Percentiles rank a stretch among this genome's conserved stretches.
These are phyloP conservation scores for Cryptosporidium muris DNA, from an alignment of 169 alveolate genomes.

Conservation along the genomic window DNA sequence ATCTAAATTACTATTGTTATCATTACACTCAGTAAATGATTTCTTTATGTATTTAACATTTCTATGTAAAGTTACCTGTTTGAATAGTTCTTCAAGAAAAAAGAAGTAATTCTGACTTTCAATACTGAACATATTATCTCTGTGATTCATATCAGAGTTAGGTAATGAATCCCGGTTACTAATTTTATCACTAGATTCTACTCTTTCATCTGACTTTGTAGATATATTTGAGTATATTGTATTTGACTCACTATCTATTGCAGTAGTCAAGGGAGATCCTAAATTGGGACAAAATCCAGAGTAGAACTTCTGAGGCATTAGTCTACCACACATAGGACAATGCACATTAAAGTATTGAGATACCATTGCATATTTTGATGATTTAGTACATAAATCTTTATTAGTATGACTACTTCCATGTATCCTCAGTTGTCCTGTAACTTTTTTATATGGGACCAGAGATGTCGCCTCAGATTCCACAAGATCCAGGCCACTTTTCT, in stretches of 20 bases:
- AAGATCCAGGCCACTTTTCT: background rate
- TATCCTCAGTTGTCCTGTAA: background rate
- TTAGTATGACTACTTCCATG: background rate
- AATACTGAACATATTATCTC: background rate
- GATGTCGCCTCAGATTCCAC: constrained; percentile 8
- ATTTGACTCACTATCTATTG: too few species aligned
- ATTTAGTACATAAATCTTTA: background rate
- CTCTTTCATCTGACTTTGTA: too few species aligned
- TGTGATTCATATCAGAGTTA: background rate
- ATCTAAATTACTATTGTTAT: too few species aligned
- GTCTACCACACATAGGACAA: constrained; percentile 71
- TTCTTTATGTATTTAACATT: background rate
- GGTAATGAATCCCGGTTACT: background rate
- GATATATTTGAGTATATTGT: too few species aligned
- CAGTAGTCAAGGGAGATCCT: too few species aligned
- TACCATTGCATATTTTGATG: constrained; percentile 14
- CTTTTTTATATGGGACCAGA: constrained; percentile 26
- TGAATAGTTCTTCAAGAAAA: constrained; percentile 53
- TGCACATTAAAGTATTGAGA: constrained; percentile 42
- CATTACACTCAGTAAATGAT: too few species aligned
- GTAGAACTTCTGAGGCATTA: constrained; percentile 41
- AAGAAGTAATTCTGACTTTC: constrained; percentile 58
- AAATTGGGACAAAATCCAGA: background rate
- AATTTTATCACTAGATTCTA: constrained; percentile 2
- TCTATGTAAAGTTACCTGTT: constrained; percentile 44